Conservation (phyloP, 352 stramenopile genomes). For the Pseudoperonospora humuli region DNA sequence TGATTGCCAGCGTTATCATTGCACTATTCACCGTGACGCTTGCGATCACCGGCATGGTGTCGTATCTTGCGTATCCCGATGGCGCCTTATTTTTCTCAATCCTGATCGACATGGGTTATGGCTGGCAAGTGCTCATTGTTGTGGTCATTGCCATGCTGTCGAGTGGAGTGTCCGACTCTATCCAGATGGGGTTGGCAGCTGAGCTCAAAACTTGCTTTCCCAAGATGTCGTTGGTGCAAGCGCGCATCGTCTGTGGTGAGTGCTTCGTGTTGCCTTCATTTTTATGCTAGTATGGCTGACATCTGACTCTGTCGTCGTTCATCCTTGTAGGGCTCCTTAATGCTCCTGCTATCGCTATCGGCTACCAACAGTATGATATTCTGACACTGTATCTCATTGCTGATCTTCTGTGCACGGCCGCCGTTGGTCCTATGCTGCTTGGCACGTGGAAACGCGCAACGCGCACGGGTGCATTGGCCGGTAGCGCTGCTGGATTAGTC, state of each 20-base stretch:
- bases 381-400: constrained; percentile 70
- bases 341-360: constrained; percentile 56
- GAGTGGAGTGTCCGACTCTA: constrained; percentile 54
- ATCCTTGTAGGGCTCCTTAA: constrained; percentile 52
- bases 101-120: constrained; percentile 56
- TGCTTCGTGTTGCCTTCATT: neutral
- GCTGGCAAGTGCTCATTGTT: constrained; percentile 61
- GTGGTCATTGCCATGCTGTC: constrained; percentile 66
- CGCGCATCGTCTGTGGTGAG: constrained; percentile 47
- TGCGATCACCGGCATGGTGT: constrained; percentile 63
- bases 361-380: constrained; percentile 58
- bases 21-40: constrained; percentile 66
- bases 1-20: constrained; percentile 40
- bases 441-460: constrained; percentile 45
- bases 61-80: constrained; percentile 50
- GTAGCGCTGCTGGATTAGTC: constrained; percentile 46
- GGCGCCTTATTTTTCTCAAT: constrained; percentile 63
- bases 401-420: constrained; percentile 64
- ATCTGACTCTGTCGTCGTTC: neutral
- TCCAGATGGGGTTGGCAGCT: constrained; percentile 66
- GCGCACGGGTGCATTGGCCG: constrained; percentile 32
- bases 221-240: constrained; percentile 39
- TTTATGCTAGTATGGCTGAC: neutral
- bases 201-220: constrained; percentile 72
- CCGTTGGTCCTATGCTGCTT: constrained; percentile 67